These are phyloP conservation scores for Fusarium robinianum DNA, from an alignment of 2,329 filamentous ascomycete genomes.

Conservation along the genomic window DNA sequence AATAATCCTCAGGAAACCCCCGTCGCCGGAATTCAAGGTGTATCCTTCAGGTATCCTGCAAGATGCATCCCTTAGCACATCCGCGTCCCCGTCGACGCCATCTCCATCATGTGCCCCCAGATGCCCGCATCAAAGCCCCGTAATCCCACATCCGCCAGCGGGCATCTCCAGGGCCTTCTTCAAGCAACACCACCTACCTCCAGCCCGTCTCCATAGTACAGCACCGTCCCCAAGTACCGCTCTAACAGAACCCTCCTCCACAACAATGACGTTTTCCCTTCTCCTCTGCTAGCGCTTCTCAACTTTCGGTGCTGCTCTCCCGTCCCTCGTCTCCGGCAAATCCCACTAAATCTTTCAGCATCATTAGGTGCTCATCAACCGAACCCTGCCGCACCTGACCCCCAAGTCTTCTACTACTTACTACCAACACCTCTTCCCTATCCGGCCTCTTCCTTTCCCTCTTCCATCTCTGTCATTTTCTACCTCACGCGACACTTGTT, in stretches of 20 bases:
- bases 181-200: too few relatives aligned
- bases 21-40: constrained; percentile 4
- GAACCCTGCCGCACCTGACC: constrained; percentile 32
- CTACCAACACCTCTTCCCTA: constrained; percentile 13
- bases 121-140: too few relatives aligned
- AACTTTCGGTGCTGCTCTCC: not conserved
- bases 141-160: too few relatives aligned
- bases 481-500: constrained; percentile 18
- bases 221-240: too few relatives aligned
- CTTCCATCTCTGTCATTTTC: constrained; percentile 1
- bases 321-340: constrained; percentile 8
- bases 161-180: too few relatives aligned
- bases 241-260: constrained; percentile 16
- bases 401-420: constrained; percentile 6
- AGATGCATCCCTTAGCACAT: constrained; percentile 1
- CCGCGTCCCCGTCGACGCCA: constrained; percentile 20
- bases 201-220: too few relatives aligned
- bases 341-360: constrained; percentile 20
- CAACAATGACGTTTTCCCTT: constrained; percentile 27
- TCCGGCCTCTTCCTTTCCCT: constrained; percentile 23
- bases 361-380: constrained; percentile 27
- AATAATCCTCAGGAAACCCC: too few relatives aligned
- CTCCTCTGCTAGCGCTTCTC: constrained; percentile 1
- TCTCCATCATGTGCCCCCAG: constrained; percentile 31
- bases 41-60: too few relatives aligned